phyloP scores from a whole-genome alignment of 176 grass and related monocot genomes.

The Aegilops tauschii region DNA sequence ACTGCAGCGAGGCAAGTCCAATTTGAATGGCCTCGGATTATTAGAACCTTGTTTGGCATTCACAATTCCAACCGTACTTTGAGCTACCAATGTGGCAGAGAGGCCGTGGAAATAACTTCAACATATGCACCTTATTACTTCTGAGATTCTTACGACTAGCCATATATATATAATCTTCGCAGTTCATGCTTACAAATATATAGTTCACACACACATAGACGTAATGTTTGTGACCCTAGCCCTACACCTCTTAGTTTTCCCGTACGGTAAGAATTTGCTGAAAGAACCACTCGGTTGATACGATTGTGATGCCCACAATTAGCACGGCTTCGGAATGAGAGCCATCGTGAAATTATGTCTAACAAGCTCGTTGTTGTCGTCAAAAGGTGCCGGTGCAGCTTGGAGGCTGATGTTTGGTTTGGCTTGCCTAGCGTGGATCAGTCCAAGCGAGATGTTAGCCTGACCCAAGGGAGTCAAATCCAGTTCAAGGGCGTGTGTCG shows the following conservation, averaged over 20 bases:
- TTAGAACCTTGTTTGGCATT: background rate
- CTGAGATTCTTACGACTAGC: background rate
- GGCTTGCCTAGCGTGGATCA: too few species aligned
- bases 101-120: background rate
- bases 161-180: background rate
- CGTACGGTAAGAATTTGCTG: background rate
- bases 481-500: too few species aligned
- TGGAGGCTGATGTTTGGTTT: background rate
- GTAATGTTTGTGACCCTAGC: background rate
- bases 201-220: background rate
- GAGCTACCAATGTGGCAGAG: background rate
- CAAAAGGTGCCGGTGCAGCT: background rate
- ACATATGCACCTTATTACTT: background rate
- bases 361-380: rapidly evolving
- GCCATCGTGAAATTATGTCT: background rate
- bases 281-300: background rate
- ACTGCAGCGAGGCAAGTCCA: background rate
- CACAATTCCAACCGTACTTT: background rate
- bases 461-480: too few species aligned
- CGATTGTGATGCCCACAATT: background rate
- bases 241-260: background rate
- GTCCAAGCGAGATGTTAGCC: too few species aligned
- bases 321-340: background rate
- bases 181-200: background rate
- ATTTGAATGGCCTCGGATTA: background rate